phyloP scores from a whole-genome alignment of 2,329 filamentous ascomycete species.

The Epichloe elymi region DNA sequence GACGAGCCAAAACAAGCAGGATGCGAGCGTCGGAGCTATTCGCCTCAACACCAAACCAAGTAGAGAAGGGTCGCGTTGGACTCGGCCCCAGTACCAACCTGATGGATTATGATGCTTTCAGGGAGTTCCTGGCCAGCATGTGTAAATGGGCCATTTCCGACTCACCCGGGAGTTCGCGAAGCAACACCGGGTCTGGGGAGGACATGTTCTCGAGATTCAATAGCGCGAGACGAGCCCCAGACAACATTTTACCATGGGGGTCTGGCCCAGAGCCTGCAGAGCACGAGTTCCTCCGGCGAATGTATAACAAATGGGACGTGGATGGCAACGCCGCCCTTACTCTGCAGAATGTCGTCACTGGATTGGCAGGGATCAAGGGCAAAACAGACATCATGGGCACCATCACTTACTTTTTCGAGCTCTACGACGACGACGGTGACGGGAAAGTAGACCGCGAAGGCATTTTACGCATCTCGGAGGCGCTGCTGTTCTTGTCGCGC shows the following conservation, averaged over 20 bases:
- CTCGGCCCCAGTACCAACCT: slow-evolving; percentile 78
- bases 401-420: slow-evolving; percentile 94
- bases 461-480: slow-evolving; percentile 88
- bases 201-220: slow-evolving; percentile 47
- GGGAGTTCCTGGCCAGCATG: slow-evolving; percentile 82
- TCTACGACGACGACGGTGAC: slow-evolving; percentile 87
- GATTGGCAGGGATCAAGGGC: slow-evolving; percentile 82
- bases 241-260: slow-evolving; percentile 39
- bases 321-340: slow-evolving; percentile 66
- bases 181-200: slow-evolving; percentile 33
- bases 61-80: slow-evolving; percentile 77
- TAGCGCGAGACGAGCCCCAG: slow-evolving; percentile 36
- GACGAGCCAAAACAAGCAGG: slow-evolving; percentile 47
- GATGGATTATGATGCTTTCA: slow-evolving; percentile 96
- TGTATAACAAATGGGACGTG: slow-evolving; percentile 82
- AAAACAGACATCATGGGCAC: slow-evolving; percentile 94
- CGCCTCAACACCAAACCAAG: slow-evolving; percentile 29
- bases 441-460: slow-evolving; percentile 90
- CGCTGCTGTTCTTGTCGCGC: slow-evolving; percentile 80
- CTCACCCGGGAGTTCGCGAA: slow-evolving; percentile 49
- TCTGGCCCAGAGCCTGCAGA: slow-evolving; percentile 60
- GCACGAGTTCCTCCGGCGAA: slow-evolving; percentile 81
- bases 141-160: slow-evolving; percentile 90
- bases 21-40: slow-evolving; percentile 25
- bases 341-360: slow-evolving; percentile 82